Evolutionary conservation across 768 basidiomycete species (phyloP).

Genomic region (Termitomyces sp.): DNA sequence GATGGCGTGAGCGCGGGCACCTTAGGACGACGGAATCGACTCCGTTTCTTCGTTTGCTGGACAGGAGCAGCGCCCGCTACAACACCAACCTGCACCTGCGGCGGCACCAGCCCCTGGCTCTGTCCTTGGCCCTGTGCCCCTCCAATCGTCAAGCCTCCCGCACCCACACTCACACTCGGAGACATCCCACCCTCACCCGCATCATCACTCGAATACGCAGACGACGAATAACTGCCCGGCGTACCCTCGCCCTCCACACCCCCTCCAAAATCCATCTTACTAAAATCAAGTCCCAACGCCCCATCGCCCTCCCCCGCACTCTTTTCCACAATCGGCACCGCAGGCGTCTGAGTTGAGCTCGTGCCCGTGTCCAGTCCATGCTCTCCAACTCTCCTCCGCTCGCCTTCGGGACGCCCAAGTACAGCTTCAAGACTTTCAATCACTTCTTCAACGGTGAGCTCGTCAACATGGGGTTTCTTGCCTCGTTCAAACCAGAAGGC

Average conservation of each 20-base stretch:
- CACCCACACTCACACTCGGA: not conserved
- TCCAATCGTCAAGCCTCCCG: not conserved
- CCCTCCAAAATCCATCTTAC: conserved; percentile 11
- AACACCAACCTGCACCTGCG: not conserved
- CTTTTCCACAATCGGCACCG: conserved; percentile 13
- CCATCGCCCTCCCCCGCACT: conserved; percentile 33
- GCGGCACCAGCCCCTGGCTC: not conserved
- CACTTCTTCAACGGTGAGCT: conserved; percentile 73
- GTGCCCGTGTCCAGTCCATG: conserved; percentile 23
- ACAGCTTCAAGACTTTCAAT: conserved; percentile 86
- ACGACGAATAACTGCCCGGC: conserved; percentile 21
- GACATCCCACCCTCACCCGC: conserved; percentile 30
- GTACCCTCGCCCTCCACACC: conserved; percentile 5
- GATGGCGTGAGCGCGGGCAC: not conserved
- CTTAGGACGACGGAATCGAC: conserved; percentile 12
- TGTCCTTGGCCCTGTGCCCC: not conserved
- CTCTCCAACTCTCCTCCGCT: conserved; percentile 59
- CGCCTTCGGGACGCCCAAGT: conserved; percentile 63
- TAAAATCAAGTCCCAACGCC: not conserved
- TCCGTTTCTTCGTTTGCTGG: conserved; percentile 11
- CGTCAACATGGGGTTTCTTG: conserved; percentile 60
- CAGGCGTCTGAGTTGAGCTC: conserved; percentile 31
- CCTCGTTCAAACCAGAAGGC: conserved; percentile 73
- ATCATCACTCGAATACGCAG: conserved; percentile 38
- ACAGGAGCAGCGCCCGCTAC: not conserved